Base-by-base conservation (phyloP, 139 green algal genomes). In the Zygnema cylindricum region DNA sequence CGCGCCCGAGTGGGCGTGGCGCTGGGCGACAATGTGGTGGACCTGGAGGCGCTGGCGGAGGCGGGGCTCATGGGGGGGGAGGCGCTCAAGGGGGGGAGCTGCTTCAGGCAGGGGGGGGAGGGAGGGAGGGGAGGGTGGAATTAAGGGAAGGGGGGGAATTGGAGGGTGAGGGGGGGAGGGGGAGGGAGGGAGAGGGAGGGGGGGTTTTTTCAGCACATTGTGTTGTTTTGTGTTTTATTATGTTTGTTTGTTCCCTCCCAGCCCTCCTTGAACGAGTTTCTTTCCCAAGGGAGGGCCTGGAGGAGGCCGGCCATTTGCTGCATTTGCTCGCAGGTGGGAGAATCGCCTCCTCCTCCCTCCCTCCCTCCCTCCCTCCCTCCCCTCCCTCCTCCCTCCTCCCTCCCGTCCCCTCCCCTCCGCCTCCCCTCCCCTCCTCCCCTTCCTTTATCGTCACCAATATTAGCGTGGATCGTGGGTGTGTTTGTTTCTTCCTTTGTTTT, bases 1-100 rank as follows among this genome's bases (percentile, higher is more conserved):
- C 69, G 43, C 32, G 22, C 33, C 0, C 86, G 57, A 0, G 77
- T 95, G 0, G 95, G 96, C 11, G 94, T 96, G 22, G 95, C 95
- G 0, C 92, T 98, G 1, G 96, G 96, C 32, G 84, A 96, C 7
- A 69, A 94, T 23, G 93, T 97, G 32, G 81, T 98, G 22, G 96
- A 98, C 82, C 85, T 98, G 21, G 69, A 39, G 0, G 92, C 76
- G 0, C 49, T 98, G 49, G 79, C 89, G 0, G 42, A 87, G 7
- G 89, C 89, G 0, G 93, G 95, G 0, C 38, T 94, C 2, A 22
- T 88, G 49, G 7, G 7, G 7, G 7, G 16, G 16, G 49, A 16
- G 7, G n/a, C 75, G 30, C 33, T 88, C 7, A 7, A 25, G 7
- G 7, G 16, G 16, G 49, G 49, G 7, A 16, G 16, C 49, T 63